phyloP scores from a whole-genome alignment of 2,329 filamentous ascomycete genomes.

The Helminthosporium solani region DNA sequence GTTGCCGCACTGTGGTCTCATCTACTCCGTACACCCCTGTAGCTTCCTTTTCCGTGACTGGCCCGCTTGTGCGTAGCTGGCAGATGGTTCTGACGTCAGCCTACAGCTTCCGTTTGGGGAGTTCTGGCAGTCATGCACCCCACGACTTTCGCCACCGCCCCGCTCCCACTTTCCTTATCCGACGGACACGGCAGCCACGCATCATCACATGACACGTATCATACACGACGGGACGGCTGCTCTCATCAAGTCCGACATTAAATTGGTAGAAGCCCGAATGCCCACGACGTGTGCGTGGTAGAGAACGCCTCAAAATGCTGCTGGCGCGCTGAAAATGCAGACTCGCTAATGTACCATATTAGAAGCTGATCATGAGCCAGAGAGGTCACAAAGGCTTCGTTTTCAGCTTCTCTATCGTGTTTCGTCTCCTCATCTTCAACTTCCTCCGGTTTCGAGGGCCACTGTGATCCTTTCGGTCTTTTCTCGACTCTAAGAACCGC shows the following conservation, averaged over 20 bases:
- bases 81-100: constrained; percentile 1
- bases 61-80: constrained; percentile 3
- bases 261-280: no score
- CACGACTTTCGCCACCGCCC: constrained; percentile 4
- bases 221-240: no score
- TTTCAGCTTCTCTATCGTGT: constrained; percentile 10
- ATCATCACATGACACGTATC: no score
- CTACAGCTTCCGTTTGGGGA: not conserved
- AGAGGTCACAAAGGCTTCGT: not conserved
- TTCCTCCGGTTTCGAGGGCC: constrained; percentile 24
- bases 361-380: not conserved
- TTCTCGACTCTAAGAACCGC: constrained; percentile 15
- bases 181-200: no score
- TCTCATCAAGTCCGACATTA: no score
- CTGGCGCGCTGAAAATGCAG: no score
- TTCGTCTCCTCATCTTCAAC: constrained; percentile 22
- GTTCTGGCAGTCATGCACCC: not conserved
- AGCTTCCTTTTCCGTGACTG: not conserved
- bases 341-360: no score
- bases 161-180: no score
- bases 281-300: no score
- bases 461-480: constrained; percentile 12
- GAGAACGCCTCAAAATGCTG: no score
- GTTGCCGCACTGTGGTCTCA: no score
- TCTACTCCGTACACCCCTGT: not conserved